A percentile compares a stretch with the other conserved stretches of the same genome.
These are phyloP conservation scores for Kwoniella shivajii DNA, from an alignment of 1,284 basidiomycete species.

Conservation along the genomic window DNA sequence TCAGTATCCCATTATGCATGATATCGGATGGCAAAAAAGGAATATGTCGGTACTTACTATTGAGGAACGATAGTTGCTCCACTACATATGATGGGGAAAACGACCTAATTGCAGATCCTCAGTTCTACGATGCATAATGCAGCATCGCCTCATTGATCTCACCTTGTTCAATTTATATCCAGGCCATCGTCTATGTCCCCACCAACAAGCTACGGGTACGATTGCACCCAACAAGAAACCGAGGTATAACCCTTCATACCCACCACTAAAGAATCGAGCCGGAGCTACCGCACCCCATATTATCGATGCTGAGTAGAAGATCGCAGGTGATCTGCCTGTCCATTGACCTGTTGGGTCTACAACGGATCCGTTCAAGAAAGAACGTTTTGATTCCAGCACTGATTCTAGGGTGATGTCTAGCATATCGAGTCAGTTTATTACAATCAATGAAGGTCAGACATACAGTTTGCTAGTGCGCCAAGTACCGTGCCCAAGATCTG, in stretches of 20 bases:
- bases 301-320: conserved; percentile 55
- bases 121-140: no score
- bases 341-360: conserved; percentile 57
- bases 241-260: conserved; percentile 53
- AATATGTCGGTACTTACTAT: conserved; percentile 38
- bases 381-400: conserved; percentile 48
- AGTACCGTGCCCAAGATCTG: conserved; percentile 57
- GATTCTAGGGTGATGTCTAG: conserved; percentile 55
- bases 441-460: conserved; percentile 5
- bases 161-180: conserved; percentile 48
- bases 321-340: conserved; percentile 51
- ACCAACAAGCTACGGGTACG: conserved; percentile 53
- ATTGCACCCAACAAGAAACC: conserved; percentile 57
- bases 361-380: conserved; percentile 50
- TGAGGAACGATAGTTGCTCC: conserved; percentile 55
- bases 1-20: not conserved
- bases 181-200: conserved; percentile 55
- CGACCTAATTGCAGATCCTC: conserved; percentile 49
- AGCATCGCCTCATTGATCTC: not conserved
- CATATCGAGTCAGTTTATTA: no score
- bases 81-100: conserved; percentile 58
- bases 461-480: conserved; percentile 56
- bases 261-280: conserved; percentile 56
- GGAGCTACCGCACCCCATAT: conserved; percentile 57
- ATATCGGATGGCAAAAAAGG: no score